A percentile compares a stretch with the other conserved stretches of the same genome.
phyloP scores from a whole-genome alignment of 306 rosid genomes.

The Boehmeria nivea region DNA sequence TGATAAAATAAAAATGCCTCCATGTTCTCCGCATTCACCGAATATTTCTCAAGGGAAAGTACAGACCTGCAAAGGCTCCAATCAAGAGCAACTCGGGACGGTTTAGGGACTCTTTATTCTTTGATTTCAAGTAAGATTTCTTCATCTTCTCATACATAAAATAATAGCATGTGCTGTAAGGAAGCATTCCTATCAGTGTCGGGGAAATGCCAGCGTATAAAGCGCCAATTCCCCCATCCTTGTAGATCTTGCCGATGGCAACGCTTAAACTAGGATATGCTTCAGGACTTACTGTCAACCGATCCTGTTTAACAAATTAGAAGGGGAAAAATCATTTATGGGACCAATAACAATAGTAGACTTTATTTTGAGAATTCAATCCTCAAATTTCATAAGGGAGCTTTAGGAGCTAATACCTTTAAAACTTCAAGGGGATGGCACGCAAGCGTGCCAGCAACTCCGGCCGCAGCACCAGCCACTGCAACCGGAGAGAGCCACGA shows the following conservation, averaged over 20 bases:
- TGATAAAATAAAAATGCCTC: too few species aligned
- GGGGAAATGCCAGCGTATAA: constrained; percentile 90
- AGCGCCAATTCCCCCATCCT: constrained; percentile 81
- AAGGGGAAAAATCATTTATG: constrained; percentile 16
- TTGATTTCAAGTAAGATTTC: constrained; percentile 61
- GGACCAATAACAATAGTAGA: constrained; percentile 3
- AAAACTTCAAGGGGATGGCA: constrained; percentile 98
- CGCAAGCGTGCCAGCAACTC: constrained; percentile 65
- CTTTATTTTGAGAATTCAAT: too few species aligned
- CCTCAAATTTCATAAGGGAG: too few species aligned
- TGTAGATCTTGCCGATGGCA: constrained; percentile 74
- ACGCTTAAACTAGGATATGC: constrained; percentile 66
- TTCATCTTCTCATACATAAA: constrained; percentile 92
- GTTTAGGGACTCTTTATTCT: constrained; percentile 61
- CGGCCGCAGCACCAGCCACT: constrained; percentile 95
- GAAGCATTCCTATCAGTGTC: constrained; percentile 91
- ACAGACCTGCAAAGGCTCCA: constrained; percentile 88
- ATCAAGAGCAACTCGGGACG: constrained; percentile 83
- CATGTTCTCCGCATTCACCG: too few species aligned
- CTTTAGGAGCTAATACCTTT: constrained; percentile 41
- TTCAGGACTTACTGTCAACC: constrained; percentile 84
- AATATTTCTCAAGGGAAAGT: constrained; percentile 1
- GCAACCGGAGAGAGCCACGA: constrained; percentile 95
- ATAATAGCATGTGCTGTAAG: constrained; percentile 93
- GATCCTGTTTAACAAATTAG: constrained; percentile 53